Conservation (phyloP, 805 yeast genomes). For the Candida maltosa region DNA sequence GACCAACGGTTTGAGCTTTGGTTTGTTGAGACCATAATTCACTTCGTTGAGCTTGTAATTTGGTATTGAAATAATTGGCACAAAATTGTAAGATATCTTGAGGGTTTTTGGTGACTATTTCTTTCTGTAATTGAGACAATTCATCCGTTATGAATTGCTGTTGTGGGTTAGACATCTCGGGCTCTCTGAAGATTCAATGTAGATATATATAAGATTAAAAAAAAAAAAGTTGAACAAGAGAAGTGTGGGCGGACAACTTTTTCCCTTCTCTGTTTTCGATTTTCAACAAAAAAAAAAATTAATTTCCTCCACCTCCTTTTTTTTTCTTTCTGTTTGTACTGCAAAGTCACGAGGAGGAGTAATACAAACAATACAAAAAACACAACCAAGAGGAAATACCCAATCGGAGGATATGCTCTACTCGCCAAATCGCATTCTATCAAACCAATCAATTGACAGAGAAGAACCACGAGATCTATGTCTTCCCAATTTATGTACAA, state of each 20-base stretch:
- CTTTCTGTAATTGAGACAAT: conserved; percentile 60
- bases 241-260: no score
- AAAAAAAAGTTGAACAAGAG: no score
- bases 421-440: no score
- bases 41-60: conserved; percentile 58
- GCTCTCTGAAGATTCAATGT: background rate
- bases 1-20: conserved; percentile 48
- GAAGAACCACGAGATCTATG: no score
- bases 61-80: conserved; percentile 64
- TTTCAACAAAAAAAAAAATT: background rate
- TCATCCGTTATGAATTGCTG: conserved; percentile 36
- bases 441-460: no score
- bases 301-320: no score
- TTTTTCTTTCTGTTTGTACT: no score
- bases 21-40: conserved; percentile 49
- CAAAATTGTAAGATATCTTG: conserved; percentile 71
- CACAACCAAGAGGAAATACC: no score
- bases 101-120: conserved; percentile 52
- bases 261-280: background rate
- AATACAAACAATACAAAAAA: no score
- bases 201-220: background rate
- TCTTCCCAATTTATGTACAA: no score
- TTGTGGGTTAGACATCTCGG: conserved; percentile 1
- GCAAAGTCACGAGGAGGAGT: no score
- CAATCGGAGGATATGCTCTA: no score